These are phyloP conservation scores for Schwanniomyces etchellsii DNA, from an alignment of 1,139 yeast genomes.

Conservation along the genomic window DNA sequence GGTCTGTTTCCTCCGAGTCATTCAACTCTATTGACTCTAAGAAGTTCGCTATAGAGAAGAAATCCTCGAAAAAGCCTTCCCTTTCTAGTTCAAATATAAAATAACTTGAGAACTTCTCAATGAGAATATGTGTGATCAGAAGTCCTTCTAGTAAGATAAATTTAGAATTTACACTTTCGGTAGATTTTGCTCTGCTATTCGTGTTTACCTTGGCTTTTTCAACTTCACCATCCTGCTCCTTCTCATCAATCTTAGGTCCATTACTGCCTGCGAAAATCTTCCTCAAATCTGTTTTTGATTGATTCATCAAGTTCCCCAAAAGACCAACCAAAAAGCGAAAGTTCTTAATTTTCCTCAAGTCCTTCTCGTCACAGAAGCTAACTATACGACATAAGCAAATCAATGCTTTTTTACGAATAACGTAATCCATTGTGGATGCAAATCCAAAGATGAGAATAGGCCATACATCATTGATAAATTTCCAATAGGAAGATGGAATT, in stretches of 20 bases:
- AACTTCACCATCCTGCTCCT: too few relatives aligned
- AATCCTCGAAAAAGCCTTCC: constrained; percentile 1
- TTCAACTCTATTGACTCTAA: too few relatives aligned
- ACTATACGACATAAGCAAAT: constrained; percentile 53
- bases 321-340: constrained; percentile 38
- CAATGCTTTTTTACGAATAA: constrained; percentile 56
- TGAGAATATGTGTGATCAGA: background rate
- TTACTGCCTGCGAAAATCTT: constrained; percentile 12
- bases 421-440: constrained; percentile 69
- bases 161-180: background rate
- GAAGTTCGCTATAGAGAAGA: background rate
- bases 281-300: constrained; percentile 30
- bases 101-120: background rate
- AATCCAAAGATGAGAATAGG: constrained; percentile 65
- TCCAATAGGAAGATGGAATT: constrained; percentile 23
- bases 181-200: too few relatives aligned
- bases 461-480: constrained; percentile 48
- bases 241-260: too few relatives aligned
- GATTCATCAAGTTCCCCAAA: constrained; percentile 69
- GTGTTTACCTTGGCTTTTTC: too few relatives aligned
- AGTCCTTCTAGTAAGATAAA: background rate
- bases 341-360: constrained; percentile 15
- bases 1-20: too few relatives aligned
- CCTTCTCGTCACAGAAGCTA: constrained; percentile 18
- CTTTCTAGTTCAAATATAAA: background rate